Percentiles rank a stretch among this genome's conserved stretches.
Evolutionary conservation across 2,329 filamentous ascomycete genomes (phyloP).

Genomic region (Xylariaceae sp.): DNA sequence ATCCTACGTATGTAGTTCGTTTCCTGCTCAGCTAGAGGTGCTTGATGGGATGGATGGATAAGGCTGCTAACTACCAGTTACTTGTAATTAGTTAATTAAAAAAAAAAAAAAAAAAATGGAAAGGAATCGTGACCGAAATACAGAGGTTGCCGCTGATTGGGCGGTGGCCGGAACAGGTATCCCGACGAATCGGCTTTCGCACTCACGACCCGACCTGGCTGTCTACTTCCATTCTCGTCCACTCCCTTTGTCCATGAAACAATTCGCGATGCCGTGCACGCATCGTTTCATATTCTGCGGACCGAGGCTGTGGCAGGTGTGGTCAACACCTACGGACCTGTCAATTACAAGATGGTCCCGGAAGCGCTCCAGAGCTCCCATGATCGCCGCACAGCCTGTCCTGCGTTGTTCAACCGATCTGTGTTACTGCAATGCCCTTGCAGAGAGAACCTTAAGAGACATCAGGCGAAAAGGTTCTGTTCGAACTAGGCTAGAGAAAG

Average conservation of each 20-base stretch:
- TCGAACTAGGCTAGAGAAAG: too few species aligned
- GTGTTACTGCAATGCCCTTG: slow-evolving; percentile 10
- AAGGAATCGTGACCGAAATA: background rate
- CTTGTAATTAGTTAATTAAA: too few species aligned
- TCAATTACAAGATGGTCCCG: slow-evolving; percentile 26
- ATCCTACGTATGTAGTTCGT: too few species aligned
- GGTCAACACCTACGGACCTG: too few species aligned
- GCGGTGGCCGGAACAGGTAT: background rate
- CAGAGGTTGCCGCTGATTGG: background rate
- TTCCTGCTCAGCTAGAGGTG: too few species aligned
- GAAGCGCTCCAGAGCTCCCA: slow-evolving; percentile 21
- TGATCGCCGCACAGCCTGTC: slow-evolving; percentile 24
- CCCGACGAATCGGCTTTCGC: background rate
- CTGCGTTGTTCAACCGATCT: slow-evolving; percentile 23
- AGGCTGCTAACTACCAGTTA: too few species aligned
- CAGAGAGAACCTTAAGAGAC: background rate
- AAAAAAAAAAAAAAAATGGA: too few species aligned
- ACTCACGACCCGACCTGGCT: background rate
- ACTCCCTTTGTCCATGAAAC: slow-evolving; percentile 22
- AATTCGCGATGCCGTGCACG: slow-evolving; percentile 26
- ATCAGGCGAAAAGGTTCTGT: background rate
- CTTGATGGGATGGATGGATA: too few species aligned
- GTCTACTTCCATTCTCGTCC: slow-evolving; percentile 2
- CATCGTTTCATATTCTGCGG: slow-evolving; percentile 29
- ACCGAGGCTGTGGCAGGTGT: slow-evolving; percentile 29